A percentile compares a stretch with the other conserved stretches of the same genome.
phyloP scores from a whole-genome alignment of 2,329 filamentous ascomycete genomes.

The Sporothrix brasiliensis region DNA sequence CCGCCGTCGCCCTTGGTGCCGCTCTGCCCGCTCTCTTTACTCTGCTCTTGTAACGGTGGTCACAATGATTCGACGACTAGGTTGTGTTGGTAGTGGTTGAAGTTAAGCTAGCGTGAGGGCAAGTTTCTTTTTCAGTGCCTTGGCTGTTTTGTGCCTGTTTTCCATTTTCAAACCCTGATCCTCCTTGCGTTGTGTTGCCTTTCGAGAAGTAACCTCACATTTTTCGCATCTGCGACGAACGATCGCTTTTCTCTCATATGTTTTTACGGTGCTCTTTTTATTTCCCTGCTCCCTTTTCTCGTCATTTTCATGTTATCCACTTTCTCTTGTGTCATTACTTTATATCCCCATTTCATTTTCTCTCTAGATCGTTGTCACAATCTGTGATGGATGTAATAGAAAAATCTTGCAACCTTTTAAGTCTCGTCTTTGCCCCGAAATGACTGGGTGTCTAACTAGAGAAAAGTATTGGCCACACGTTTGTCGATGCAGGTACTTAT shows the following conservation, averaged over 20 bases:
- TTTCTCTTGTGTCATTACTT: conserved; percentile 10
- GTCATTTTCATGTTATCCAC: conserved; percentile 6
- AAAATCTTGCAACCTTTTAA: not conserved
- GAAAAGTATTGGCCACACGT: not conserved
- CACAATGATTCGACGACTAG: not conserved
- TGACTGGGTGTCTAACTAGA: not conserved
- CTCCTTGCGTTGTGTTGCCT: not conserved
- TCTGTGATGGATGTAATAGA: conserved; percentile 10
- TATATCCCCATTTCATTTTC: conserved; percentile 3
- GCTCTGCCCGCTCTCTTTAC: conserved; percentile 30
- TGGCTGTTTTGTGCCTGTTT: not conserved
- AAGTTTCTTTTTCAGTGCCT: not conserved
- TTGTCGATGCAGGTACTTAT: no score
- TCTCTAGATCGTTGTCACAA: not conserved
- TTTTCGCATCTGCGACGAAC: not conserved
- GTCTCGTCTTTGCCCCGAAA: not conserved
- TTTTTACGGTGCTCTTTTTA: not conserved
- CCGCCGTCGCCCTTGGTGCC: conserved; percentile 22
- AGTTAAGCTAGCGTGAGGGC: not conserved
- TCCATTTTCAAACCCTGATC: not conserved
- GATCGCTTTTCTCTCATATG: not conserved
- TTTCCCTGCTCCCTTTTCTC: no score
- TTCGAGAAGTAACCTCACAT: no score
- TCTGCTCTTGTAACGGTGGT: conserved; percentile 27
- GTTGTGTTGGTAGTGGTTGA: not conserved